phyloP scores from a whole-genome alignment of 768 basidiomycete species.

The Psilocybe cubensis region DNA sequence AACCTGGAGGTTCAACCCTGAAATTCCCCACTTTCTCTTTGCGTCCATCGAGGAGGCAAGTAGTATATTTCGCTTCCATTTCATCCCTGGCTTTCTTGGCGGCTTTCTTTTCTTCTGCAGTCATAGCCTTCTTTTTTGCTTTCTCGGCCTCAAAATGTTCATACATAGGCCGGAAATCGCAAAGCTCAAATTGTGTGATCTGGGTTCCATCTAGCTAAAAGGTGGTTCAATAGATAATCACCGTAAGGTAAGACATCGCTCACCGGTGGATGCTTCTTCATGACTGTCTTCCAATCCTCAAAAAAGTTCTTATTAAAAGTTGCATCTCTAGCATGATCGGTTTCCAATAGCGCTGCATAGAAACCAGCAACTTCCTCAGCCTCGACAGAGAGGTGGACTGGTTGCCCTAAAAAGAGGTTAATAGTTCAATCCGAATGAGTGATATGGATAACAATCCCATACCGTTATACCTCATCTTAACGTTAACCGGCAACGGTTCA shows the following conservation, averaged over 20 bases:
- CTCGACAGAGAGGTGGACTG: conserved; percentile 77
- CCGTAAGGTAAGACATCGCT: conserved; percentile 29
- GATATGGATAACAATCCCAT: conserved; percentile 9
- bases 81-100: conserved; percentile 85
- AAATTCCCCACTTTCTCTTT: conserved; percentile 99
- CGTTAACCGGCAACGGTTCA: conserved; percentile 74
- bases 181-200: conserved; percentile 75
- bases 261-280: conserved; percentile 86
- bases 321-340: conserved; percentile 87
- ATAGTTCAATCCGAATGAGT: conserved; percentile 8
- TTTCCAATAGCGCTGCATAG: conserved; percentile 91
- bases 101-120: conserved; percentile 87
- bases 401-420: conserved; percentile 57
- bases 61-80: conserved; percentile 81
- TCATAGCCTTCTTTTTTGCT: conserved; percentile 89
- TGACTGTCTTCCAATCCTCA: conserved; percentile 78
- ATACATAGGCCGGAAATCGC: conserved; percentile 95
- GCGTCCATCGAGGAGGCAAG: conserved; percentile 91
- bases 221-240: conserved; percentile 4
- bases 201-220: conserved; percentile 70
- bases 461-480: conserved; percentile 98
- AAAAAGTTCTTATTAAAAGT: conserved; percentile 97
- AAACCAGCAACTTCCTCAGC: conserved; percentile 98
- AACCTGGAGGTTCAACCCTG: conserved; percentile 96
- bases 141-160: conserved; percentile 93